Base-by-base conservation (phyloP, 768 basidiomycete species). In the Zangia roseola region DNA sequence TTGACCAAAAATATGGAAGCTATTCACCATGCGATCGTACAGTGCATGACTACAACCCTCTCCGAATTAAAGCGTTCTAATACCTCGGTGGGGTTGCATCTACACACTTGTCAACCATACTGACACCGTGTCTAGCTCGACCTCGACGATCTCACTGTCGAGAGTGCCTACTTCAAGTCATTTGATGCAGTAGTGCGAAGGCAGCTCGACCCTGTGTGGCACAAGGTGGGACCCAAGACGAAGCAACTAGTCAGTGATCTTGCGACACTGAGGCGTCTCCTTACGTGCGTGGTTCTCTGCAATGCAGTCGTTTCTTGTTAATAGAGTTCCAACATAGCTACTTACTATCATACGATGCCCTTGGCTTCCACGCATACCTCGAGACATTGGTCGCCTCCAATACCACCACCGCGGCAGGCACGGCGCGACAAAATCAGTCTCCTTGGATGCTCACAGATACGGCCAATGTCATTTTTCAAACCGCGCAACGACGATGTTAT, bases 391-490 rank as follows among this genome's bases (percentile, higher is more conserved):
- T 88, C 34, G 82, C 80, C 2, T 82, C 86, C 16, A 81, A 81
- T 54, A 71, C 80, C 0, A 69, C 69, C 3, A 74, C 72, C 6
- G 60, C 67, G 0, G 68, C 77, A 4, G 87, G 88, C 10, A 71
- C 70, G 16, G 62, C 74, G 14, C 80, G 81, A 45, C 80, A 84
- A 53, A 77, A 93, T 53, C 85, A 84, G 49, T 86, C 84, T 4
- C 89, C 87, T 4, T 92, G 92, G 97, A 82, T 98, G 69, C 81
- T 93, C 46, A 94, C 91, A 7, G 92, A 97, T 53, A 86, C 93
- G 0, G 94, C 94, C 10, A 84, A 94, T 58, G 75, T 82, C 24
- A 88, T 99, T 26, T 90, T 97, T 63, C 79, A 81, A 53, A 76
- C 78, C 7, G 91, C 93, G 1, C 86, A 88, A 63, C 77, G 82